Evolutionary conservation across 306 rosid species (phyloP), one percentile per base, ranked within the genome.

Genomic region (Sechiopsis laciniata): DNA sequence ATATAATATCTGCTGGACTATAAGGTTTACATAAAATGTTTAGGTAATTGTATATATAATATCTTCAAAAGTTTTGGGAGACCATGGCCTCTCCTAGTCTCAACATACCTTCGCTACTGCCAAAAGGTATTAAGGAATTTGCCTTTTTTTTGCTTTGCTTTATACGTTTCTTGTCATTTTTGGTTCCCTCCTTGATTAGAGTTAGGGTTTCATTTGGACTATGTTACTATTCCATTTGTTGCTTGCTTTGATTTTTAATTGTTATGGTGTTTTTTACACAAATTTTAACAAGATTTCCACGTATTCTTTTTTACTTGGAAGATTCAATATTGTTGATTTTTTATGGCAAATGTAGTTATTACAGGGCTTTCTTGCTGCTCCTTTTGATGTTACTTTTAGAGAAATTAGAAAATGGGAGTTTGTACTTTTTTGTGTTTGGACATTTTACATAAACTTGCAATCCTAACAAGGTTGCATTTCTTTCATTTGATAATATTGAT

Each of bases 261-360:
- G 4, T 4, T 64, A 4, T 40, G 53, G 7, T 4, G 29, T 10
- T 11, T 17, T n/a, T 51, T 71, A 16, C 8, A 45, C 14, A 16
- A 29, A 50, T 53, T 71, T 54, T 8, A 54, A 17, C n/a, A 37
- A n/a, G 76, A 22, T 72, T 35, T 20, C 66, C 76, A 73, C 8
- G 57, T 73, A 2, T 17, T 55, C n/a, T 71, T 22, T 22, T 62
- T 56, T 20, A 3, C 35, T 57, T 13, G 17, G 42, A 20, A 57
- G 21, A 55, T 19, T 12, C 40, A 45, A 19, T 46, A 46, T 42
- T 6, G 2, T 46, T 67, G 29, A 56, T 67, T 66, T 52, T 4
- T 4, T 16, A 10, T 15, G 15, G 10, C 63, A 61, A 51, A 26
- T 52, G 75, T 26, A 26, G 20, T 10, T 21, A 17, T 60, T 26